phyloP scores from a whole-genome alignment of 441 rosid genomes.

The Arabidopsis lyrata region DNA sequence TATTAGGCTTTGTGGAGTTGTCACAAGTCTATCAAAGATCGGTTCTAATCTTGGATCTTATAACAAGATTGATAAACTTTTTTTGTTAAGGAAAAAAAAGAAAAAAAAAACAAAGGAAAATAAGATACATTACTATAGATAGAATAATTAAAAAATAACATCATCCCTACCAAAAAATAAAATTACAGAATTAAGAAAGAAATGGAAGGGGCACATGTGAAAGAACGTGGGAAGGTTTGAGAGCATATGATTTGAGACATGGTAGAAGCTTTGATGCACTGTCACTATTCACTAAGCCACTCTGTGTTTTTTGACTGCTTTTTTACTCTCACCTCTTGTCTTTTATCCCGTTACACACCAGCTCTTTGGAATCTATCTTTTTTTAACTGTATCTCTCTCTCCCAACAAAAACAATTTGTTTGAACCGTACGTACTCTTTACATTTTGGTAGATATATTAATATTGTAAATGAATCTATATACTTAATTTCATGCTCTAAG shows the following conservation, averaged over 20 bases:
- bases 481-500: not conserved
- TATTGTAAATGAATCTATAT: not conserved
- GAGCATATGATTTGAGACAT: slow-evolving; percentile 39
- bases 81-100: not conserved
- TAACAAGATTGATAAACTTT: slow-evolving; percentile 2
- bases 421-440: not conserved
- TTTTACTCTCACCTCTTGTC: slow-evolving; percentile 31
- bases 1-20: slow-evolving; percentile 9
- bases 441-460: not conserved
- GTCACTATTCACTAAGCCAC: slow-evolving; percentile 28
- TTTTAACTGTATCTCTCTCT: not conserved
- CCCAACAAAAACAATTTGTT: slow-evolving; percentile 19
- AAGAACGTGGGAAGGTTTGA: slow-evolving; percentile 43
- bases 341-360: slow-evolving; percentile 36
- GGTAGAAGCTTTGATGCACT: slow-evolving; percentile 33
- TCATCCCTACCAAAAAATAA: no score
- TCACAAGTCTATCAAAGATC: slow-evolving; percentile 4
- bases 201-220: slow-evolving; percentile 41
- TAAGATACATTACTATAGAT: not conserved
- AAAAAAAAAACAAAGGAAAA: slow-evolving; percentile 1
- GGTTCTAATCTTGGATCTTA: slow-evolving; percentile 5
- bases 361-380: slow-evolving; percentile 28
- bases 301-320: slow-evolving; percentile 41
- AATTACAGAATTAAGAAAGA: not conserved
- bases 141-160: not conserved